Evolutionary conservation across 2,329 filamentous ascomycete species (phyloP), one percentile per base, ranked within the genome.

Genomic region (Ceratocystiopsis sp.): DNA sequence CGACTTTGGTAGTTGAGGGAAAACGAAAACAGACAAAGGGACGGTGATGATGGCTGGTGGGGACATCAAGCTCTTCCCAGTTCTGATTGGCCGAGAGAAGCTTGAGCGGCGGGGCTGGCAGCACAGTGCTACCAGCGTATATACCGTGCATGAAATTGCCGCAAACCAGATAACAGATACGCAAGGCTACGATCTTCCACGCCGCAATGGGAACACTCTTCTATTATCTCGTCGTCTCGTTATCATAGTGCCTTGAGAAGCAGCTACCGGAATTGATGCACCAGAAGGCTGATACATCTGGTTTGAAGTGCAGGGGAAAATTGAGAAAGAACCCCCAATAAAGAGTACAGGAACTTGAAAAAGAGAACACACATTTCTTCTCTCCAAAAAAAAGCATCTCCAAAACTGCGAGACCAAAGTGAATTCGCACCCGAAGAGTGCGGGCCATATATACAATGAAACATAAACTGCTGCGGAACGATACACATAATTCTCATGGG

Each of bases 81-180:
- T 7, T 29, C 6, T 11, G 25, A 29, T 29, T 29, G 25, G 25
- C 5, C 25, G 25, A 29, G 7, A 29, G 25, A 10, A 29, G 25
- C 25, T 29, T 29, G 25, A 8, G 10, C 25, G 25, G 25, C 25
- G 25, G 25, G 25, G 25, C 25, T 29, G 5, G 2, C 11, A 14
- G n/a, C 25, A 46, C 46, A 46, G 43, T 43, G 35, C 5, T 16
- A 21, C 44, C 44, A 39, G 46, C 46, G 16, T n/a, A 14, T 13
- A 25, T 15, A 42, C 45, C 3, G 44, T 48, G 44, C 14, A 15
- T n/a, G 32, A 39, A 49, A 47, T 49, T 44, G 44, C 47, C 45
- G 43, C 45, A 49, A 18, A 29, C 17, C 35, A 43, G 21, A 43
- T 36, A 46, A 29, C 25, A 29, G 25, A 29, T 7, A 29, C 10